phyloP scores from a whole-genome alignment of 1,139 yeast species.

The Blastobotrys illinoisensis region DNA sequence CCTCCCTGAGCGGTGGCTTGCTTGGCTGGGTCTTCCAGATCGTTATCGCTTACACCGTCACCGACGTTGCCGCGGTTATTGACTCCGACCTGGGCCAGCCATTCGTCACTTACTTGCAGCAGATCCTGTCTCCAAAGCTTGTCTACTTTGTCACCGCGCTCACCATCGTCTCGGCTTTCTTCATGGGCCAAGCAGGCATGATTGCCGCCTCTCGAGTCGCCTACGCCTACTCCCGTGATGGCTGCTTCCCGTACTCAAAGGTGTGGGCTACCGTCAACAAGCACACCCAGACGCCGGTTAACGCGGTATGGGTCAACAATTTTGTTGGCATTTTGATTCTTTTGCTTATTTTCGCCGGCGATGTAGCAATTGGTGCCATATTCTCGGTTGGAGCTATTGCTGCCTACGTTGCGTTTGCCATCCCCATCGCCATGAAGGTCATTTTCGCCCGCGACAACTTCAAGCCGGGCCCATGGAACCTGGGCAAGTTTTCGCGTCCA shows the following conservation, averaged over 20 bases:
- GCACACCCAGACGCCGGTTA: conserved; percentile 58
- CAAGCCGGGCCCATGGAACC: conserved; percentile 64
- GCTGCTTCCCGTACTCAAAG: conserved; percentile 58
- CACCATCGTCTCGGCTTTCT: conserved; percentile 54
- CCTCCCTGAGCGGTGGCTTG: conserved; percentile 56
- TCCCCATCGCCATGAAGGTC: conserved; percentile 55
- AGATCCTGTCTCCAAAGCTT: conserved; percentile 42
- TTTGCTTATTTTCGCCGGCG: conserved; percentile 61
- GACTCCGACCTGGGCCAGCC: conserved; percentile 61
- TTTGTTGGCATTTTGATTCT: conserved; percentile 52
- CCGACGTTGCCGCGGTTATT: conserved; percentile 47
- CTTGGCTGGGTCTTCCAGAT: conserved; percentile 61
- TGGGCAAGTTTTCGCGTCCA: conserved; percentile 50
- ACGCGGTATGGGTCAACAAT: conserved; percentile 64
- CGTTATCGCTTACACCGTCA: conserved; percentile 61
- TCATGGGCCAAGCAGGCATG: conserved; percentile 69
- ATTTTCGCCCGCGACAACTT: conserved; percentile 52
- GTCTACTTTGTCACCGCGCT: conserved; percentile 54
- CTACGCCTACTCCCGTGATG: conserved; percentile 65
- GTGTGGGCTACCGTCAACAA: conserved; percentile 50
- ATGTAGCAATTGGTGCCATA: conserved; percentile 65
- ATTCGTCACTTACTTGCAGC: conserved; percentile 52
- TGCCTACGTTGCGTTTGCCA: conserved; percentile 63
- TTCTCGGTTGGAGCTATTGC: conserved; percentile 75
- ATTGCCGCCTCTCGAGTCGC: conserved; percentile 67